phyloP scores from a whole-genome alignment of 805 yeast species.

The Yarrowia sp. region DNA sequence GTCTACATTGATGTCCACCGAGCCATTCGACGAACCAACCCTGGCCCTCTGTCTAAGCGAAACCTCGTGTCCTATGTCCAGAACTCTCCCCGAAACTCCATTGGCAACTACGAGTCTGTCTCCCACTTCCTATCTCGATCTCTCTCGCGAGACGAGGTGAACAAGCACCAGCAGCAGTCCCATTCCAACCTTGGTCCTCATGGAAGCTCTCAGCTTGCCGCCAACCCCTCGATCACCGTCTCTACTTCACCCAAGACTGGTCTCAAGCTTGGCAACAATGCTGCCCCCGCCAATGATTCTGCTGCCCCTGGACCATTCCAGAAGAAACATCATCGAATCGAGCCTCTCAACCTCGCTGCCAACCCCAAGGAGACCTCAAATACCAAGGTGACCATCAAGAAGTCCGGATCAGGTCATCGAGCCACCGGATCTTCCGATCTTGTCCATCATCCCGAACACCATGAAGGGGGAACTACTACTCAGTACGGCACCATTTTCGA shows the following conservation, averaged over 20 bases:
- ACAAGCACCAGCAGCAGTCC: not conserved
- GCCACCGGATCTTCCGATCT: not conserved
- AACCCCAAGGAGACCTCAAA: slow-evolving; percentile 64
- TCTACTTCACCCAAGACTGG: slow-evolving; percentile 6
- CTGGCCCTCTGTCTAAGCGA: slow-evolving; percentile 39
- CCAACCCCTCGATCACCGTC: slow-evolving; percentile 2
- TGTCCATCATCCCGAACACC: slow-evolving; percentile 1
- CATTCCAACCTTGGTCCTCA: not conserved
- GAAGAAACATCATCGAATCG: slow-evolving; percentile 36
- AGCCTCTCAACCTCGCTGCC: slow-evolving; percentile 63
- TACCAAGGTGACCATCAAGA: slow-evolving; percentile 62
- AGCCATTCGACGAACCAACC: slow-evolving; percentile 58
- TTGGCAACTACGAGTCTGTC: slow-evolving; percentile 16
- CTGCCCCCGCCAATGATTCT: not conserved
- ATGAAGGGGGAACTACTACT: slow-evolving; percentile 11
- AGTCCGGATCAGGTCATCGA: not conserved
- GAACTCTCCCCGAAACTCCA: slow-evolving; percentile 8
- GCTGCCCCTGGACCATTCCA: slow-evolving; percentile 13
- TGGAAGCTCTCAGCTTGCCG: not conserved
- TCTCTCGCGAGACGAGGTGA: slow-evolving; percentile 2
- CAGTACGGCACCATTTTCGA: slow-evolving; percentile 30
- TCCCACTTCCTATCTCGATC: slow-evolving; percentile 7
- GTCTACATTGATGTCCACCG: slow-evolving; percentile 88
- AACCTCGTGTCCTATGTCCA: slow-evolving; percentile 13
- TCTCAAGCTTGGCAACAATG: not conserved